Base-by-base conservation (phyloP, 768 basidiomycete genomes). In the Leccinum olivaceopallidum region DNA sequence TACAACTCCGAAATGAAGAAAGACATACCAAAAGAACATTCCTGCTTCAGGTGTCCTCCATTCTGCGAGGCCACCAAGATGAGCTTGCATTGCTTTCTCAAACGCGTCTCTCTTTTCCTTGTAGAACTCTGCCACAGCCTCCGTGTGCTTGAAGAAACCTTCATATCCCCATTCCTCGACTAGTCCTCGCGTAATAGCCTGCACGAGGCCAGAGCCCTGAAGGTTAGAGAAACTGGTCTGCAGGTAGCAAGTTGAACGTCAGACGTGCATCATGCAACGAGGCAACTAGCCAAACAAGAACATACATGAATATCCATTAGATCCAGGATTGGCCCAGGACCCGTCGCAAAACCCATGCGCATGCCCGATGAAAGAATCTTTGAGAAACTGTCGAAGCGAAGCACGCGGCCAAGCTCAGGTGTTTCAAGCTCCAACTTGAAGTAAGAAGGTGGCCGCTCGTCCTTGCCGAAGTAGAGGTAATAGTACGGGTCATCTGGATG, bases 301-400 rank as follows among this genome's bases (percentile, higher is more conserved):
- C 85, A 60, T 75, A 89, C 87, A 74, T 89, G 81, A 53, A 81
- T 74, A 71, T 94, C 87, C 54, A 95, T 89, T 2, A 84, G 84
- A 53, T 84, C 77, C 18, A 92, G 69, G 37, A 97, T 76, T 10
- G 78, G 73, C 52, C 80, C 80, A 18, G 95, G 93, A 8, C 90
- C 94, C 8, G 88, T 85, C 3, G 84, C 85, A 69, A 90, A 94
- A 8, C 94, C 94, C 61, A 95, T 80, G 20, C 91, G 85, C 69
- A 93, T 84, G 13, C 92, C 90, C 22, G 87, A 81, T 18, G 86
- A 87, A 22, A 88, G 79, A 48, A 95, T 79, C 77, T 97, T 97
- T 57, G 90, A 93, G 57, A 96, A 80, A 69, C 90, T 93, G 71
- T 97, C 95, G 71, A 96, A 94, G 44, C 95, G 85, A 20, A 96